phyloP scores from a whole-genome alignment of 768 basidiomycete species.

The Tylopilus felleus region DNA sequence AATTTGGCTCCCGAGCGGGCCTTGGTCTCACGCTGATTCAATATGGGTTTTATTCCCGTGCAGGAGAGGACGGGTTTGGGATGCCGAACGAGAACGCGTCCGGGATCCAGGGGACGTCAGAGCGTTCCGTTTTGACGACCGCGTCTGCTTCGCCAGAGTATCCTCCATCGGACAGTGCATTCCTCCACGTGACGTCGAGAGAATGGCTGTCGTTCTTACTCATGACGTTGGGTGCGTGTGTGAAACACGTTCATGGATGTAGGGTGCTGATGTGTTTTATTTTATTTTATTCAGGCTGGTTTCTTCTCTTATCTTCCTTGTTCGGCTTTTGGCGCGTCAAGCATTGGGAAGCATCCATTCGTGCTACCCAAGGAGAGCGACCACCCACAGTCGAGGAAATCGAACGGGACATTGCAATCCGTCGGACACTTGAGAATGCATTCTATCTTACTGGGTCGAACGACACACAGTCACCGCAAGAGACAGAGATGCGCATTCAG shows the following conservation, averaged over 20 bases:
- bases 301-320: slow-evolving; percentile 79
- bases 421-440: slow-evolving; percentile 48
- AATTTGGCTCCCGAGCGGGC: slow-evolving; percentile 90
- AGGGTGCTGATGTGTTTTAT: slow-evolving; percentile 6
- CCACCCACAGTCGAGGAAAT: slow-evolving; percentile 38
- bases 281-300: slow-evolving; percentile 65
- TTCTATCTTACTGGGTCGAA: slow-evolving; percentile 45
- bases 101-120: slow-evolving; percentile 11
- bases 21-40: slow-evolving; percentile 96
- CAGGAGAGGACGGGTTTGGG: slow-evolving; percentile 31
- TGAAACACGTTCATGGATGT: not conserved
- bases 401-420: slow-evolving; percentile 49
- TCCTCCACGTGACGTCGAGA: slow-evolving; percentile 48
- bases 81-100: slow-evolving; percentile 15
- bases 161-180: slow-evolving; percentile 6
- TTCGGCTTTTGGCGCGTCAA: slow-evolving; percentile 84
- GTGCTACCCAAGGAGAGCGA: slow-evolving; percentile 35
- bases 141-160: slow-evolving; percentile 22
- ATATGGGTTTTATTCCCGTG: slow-evolving; percentile 75
- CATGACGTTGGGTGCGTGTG: slow-evolving; percentile 72
- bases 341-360: slow-evolving; percentile 75
- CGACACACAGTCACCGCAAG: slow-evolving; percentile 12
- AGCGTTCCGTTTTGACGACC: slow-evolving; percentile 23
- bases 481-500: slow-evolving; percentile 16
- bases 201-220: slow-evolving; percentile 92